Conservation (phyloP, 306 rosid genomes). For the Neltuma alba region DNA sequence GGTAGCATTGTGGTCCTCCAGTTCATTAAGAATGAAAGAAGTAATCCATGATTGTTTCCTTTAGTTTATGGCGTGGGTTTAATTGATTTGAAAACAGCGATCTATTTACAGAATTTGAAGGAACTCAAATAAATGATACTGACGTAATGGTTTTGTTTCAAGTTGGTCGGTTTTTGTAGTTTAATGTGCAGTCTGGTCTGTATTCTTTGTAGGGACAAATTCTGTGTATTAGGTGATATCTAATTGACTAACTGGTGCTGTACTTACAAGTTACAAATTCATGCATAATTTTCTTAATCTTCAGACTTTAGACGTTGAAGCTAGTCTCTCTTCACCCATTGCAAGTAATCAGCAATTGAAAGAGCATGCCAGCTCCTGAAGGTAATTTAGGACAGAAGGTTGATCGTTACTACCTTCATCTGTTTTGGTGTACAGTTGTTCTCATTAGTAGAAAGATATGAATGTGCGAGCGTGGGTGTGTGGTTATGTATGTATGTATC, state of each 20-base stretch:
- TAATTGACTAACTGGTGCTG: neutral
- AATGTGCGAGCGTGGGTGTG: too few species aligned
- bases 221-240: slow-evolving; percentile 24
- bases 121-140: neutral
- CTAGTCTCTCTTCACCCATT: slow-evolving; percentile 42
- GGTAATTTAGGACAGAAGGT: slow-evolving; percentile 35
- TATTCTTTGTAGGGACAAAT: neutral
- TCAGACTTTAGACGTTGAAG: slow-evolving; percentile 69
- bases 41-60: neutral
- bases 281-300: slow-evolving; percentile 34
- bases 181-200: neutral
- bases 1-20: too few species aligned
- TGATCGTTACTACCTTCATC: neutral
- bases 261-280: neutral
- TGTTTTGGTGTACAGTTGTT: neutral
- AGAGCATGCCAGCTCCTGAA: slow-evolving; percentile 42
- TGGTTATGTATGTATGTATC: too few species aligned
- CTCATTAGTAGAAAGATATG: neutral
- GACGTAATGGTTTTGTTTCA: neutral
- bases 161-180: neutral
- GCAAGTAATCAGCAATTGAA: slow-evolving; percentile 57
- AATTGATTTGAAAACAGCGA: neutral
- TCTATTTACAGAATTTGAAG: neutral
- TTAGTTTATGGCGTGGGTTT: neutral
- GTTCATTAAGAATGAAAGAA: too few species aligned